Conservation (phyloP, 2,329 filamentous ascomycete species). For the Colletotrichum tropicicola region DNA sequence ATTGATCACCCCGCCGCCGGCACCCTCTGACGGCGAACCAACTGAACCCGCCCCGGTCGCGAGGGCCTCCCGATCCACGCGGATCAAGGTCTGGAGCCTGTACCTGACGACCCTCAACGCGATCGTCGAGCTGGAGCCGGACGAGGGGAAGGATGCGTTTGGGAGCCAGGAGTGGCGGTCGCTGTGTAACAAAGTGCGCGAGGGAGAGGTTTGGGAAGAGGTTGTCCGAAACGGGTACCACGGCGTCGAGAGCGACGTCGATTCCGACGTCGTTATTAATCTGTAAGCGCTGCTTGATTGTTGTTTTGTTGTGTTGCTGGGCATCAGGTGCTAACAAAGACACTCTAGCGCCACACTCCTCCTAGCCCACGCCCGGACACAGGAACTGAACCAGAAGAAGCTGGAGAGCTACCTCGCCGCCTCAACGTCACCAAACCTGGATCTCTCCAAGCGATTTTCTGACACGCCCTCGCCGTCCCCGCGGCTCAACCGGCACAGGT, state of each 20-base stretch:
- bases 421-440: constrained; percentile 76
- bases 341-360: constrained; percentile 80
- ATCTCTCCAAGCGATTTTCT: constrained; percentile 72
- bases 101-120: constrained; percentile 95
- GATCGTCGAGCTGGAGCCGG: constrained; percentile 85
- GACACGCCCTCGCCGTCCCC: constrained; percentile 49
- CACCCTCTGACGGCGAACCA: constrained; percentile 54
- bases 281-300: constrained; percentile 61
- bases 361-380: constrained; percentile 86
- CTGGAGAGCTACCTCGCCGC: constrained; percentile 90
- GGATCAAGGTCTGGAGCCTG: constrained; percentile 97
- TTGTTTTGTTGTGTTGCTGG: neutral
- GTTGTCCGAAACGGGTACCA: constrained; percentile 89
- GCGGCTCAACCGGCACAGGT: constrained; percentile 49
- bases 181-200: constrained; percentile 84
- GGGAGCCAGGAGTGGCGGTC: constrained; percentile 86
- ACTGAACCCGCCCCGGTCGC: constrained; percentile 77
- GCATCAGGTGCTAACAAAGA: constrained; percentile 26
- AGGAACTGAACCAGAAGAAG: constrained; percentile 84
- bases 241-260: constrained; percentile 87
- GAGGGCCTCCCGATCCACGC: constrained; percentile 79
- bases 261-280: constrained; percentile 93
- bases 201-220: constrained; percentile 94
- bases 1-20: constrained; percentile 72
- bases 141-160: constrained; percentile 90